A percentile compares a stretch with the other conserved stretches of the same genome.
phyloP scores from a whole-genome alignment of 2,329 filamentous ascomycete species.

The Fusarium oligoseptatum region DNA sequence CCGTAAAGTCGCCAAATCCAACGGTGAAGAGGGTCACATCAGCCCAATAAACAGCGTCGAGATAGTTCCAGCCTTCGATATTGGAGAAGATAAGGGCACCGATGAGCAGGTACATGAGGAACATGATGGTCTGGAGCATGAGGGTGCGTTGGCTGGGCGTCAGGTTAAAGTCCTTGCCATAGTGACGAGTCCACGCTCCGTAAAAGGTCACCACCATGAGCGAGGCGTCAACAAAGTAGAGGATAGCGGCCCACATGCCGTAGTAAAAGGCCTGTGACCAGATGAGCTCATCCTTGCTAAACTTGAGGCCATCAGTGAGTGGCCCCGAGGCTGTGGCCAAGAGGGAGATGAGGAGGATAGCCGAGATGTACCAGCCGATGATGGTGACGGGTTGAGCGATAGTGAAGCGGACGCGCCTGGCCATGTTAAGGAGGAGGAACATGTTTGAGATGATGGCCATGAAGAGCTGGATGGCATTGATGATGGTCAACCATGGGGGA shows the following conservation, averaged over 20 bases:
- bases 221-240: slow-evolving; percentile 84
- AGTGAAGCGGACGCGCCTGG: slow-evolving; percentile 81
- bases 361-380: slow-evolving; percentile 78
- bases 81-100: slow-evolving; percentile 81
- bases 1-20: slow-evolving; percentile 70
- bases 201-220: slow-evolving; percentile 84
- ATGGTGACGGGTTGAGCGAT: slow-evolving; percentile 89
- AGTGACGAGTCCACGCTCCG: slow-evolving; percentile 78
- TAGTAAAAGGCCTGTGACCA: slow-evolving; percentile 91
- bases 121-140: slow-evolving; percentile 90
- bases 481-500: slow-evolving; percentile 78
- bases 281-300: slow-evolving; percentile 65
- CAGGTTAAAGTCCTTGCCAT: slow-evolving; percentile 82
- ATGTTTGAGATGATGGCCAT: slow-evolving; percentile 84
- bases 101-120: slow-evolving; percentile 83
- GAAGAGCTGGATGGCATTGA: slow-evolving; percentile 83
- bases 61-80: slow-evolving; percentile 81
- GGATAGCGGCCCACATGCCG: slow-evolving; percentile 80
- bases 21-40: slow-evolving; percentile 78
- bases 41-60: slow-evolving; percentile 84
- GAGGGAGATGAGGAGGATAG: slow-evolving; percentile 75
- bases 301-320: slow-evolving; percentile 52
- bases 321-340: slow-evolving; percentile 74
- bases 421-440: slow-evolving; percentile 90
- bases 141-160: slow-evolving; percentile 86